A percentile compares a stretch with the other conserved stretches of the same genome.
These are phyloP conservation scores for Cytospora paraplurivora DNA, from an alignment of 2,329 filamentous ascomycete genomes.

Conservation along the genomic window DNA sequence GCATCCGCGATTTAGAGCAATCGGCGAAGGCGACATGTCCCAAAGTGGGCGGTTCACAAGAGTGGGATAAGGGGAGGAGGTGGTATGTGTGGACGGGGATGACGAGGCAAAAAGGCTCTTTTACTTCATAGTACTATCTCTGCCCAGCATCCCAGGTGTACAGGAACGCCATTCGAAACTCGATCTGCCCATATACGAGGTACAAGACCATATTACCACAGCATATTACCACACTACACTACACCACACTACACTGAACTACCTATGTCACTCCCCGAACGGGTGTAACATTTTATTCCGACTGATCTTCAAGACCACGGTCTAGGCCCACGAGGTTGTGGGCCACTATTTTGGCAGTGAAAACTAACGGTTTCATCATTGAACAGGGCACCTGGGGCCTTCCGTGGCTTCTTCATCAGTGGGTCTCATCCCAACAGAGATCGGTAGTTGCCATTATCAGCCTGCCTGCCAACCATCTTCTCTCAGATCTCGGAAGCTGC, in stretches of 20 bases:
- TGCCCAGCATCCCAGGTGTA: not conserved
- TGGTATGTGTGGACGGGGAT: not conserved
- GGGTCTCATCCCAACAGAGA: too few relatives aligned
- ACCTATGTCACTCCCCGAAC: not conserved
- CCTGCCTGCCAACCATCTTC: too few relatives aligned
- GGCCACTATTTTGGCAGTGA: not conserved
- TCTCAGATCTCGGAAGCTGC: too few relatives aligned
- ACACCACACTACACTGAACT: not conserved
- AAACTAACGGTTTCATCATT: not conserved
- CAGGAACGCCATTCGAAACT: not conserved
- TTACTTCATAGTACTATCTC: too few relatives aligned
- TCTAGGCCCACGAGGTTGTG: not conserved
- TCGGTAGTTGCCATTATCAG: too few relatives aligned
- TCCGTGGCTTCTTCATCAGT: too few relatives aligned
- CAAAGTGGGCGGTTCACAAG: not conserved
- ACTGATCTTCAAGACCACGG: not conserved
- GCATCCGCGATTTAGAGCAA: slow-evolving; percentile 7
- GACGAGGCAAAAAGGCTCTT: not conserved
- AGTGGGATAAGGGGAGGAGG: not conserved
- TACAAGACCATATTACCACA: not conserved
- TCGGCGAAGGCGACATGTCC: not conserved
- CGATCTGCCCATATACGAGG: not conserved
- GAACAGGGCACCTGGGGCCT: too few relatives aligned
- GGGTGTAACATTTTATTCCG: not conserved
- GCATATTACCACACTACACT: too few relatives aligned